Evolutionary conservation across 129 eudicot species (phyloP), one percentile per base, ranked within the genome.

Genomic region (Logfia minima): DNA sequence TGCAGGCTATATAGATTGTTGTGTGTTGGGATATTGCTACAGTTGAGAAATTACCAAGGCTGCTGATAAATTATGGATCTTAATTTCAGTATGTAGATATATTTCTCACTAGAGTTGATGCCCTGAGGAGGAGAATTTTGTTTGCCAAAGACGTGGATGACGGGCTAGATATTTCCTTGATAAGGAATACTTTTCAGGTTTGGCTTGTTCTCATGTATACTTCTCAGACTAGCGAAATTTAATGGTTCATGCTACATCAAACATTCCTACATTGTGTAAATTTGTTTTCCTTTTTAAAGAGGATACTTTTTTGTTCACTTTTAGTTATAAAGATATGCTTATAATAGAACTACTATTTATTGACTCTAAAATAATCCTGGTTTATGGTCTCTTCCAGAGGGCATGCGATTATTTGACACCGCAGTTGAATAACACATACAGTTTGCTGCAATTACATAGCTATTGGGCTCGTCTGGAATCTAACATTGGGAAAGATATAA

Each of bases 91-190:
- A 91, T 86, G 83, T 86, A 66, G 91, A 94, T 82, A 66, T 94
- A 77, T 94, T 86, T 83, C 90, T 94, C 66, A 91, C 97, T 0
- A 88, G 99, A 84, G 87, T 91, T 74, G 97, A 94, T 89, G 99
- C 96, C 59, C 75, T 91, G 76, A 86, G 99, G 80, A 83, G 99
- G 82, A 91, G 90, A 77, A 69, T 91, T 35, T 74, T 82, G 65
- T 52, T 56, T 77, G 88, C 90, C 68, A 85, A 60, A 58, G 84
- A 84, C 66, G 77, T 79, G 80, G 90, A 79, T 71, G 86, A 75
- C 59, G 77, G 70, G 34, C 68, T 86, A 56, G 88, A 91, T 35
- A 86, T 82, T 81, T 64, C 84, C 17, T 61, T 87, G 64, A 86
- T 94, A 74, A 79, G 96, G 63, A 87, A 91, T 43, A 89, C 88